Conservation (phyloP, 257 asterid genomes). For the Anisodus acutangulus region DNA sequence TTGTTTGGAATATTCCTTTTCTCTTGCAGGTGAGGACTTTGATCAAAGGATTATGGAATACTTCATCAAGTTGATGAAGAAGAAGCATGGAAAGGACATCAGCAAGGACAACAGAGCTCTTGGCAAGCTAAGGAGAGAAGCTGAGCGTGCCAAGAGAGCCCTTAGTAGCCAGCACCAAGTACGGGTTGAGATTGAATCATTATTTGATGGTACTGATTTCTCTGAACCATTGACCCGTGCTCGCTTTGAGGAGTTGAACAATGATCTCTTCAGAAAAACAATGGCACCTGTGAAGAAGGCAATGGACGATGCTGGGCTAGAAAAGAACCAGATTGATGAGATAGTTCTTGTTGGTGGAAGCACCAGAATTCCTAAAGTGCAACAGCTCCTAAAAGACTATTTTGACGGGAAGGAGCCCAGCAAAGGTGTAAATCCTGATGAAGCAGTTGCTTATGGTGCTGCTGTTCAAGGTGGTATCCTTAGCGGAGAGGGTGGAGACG, state of each 20-base stretch:
- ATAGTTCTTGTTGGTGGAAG: slow-evolving; percentile 99
- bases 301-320: slow-evolving; percentile 91
- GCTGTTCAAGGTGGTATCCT: slow-evolving; percentile 95
- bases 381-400: slow-evolving; percentile 83
- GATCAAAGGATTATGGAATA: slow-evolving; percentile 96
- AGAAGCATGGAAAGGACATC: slow-evolving; percentile 94
- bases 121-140: slow-evolving; percentile 91
- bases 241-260: slow-evolving; percentile 93
- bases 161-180: slow-evolving; percentile 98
- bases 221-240: slow-evolving; percentile 97
- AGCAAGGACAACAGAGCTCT: slow-evolving; percentile 97
- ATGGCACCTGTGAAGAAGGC: slow-evolving; percentile 99
- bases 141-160: slow-evolving; percentile 94
- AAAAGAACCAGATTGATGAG: slow-evolving; percentile 84
- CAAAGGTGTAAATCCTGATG: slow-evolving; percentile 98
- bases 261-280: slow-evolving; percentile 89
- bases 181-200: slow-evolving; percentile 95
- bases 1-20: slow-evolving; percentile 19
- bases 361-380: slow-evolving; percentile 93
- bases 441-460: slow-evolving; percentile 98
- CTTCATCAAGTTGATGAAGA: slow-evolving; percentile 93
- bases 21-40: slow-evolving; percentile 86
- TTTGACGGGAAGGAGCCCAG: slow-evolving; percentile 94
- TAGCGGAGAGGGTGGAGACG: slow-evolving; percentile 98
- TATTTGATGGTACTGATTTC: slow-evolving; percentile 89